Evolutionary conservation across 176 grass and related monocot genomes (phyloP), one percentile per base, ranked within the genome.

Genomic region (Miscanthus lutarioriparius): DNA sequence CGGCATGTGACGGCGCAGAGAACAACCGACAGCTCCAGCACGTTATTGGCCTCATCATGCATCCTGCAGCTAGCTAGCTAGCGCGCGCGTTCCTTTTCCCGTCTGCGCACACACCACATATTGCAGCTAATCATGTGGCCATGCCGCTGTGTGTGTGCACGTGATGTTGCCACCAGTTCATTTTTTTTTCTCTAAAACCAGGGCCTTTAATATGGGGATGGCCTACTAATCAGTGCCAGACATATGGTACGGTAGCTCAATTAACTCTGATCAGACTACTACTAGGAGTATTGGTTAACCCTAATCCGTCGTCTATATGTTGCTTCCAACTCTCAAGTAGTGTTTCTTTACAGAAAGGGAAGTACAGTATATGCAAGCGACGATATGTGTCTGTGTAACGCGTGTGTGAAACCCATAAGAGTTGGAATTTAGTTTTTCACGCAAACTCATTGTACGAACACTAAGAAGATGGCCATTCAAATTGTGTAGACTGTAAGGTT

Each of bases 11-110:
- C 72, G 88, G 74, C 80, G 92, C 53, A 53, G 85, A 92, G 75
- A 94, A 85, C 94, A 92, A 92, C 94, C 90, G 92, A 94, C 94
- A 97, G 88, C 65, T 83, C 88, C 82, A 92, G 92, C 92, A 86
- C 79, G 89, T 91, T 69, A 87, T 80, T 94, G 94, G 92, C 90
- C 89, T 90, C 78, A 80, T 90, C 65, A 76, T n/a, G n/a, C n/a
- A n/a, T 78, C 27, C 62, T 19, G 63, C 71, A 26, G 20, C 27
- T n/a, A 47, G 23, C 37, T 25, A 16, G 10, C 7, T 14, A 7
- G 36, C 33, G 43, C 45, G 45, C 32, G 20, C 75, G 6, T 36
- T 28, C 37, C 48, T 80, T 79, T 71, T 15, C 62, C 33, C 82
- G 51, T 27, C 86, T 26, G 64, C 22, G n/a, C 8, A 16, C 22